Evolutionary conservation across 371 early-diverging fungal genomes (phyloP), one percentile per base, ranked within the genome.

Genomic region (Dichotomocladium elegans): DNA sequence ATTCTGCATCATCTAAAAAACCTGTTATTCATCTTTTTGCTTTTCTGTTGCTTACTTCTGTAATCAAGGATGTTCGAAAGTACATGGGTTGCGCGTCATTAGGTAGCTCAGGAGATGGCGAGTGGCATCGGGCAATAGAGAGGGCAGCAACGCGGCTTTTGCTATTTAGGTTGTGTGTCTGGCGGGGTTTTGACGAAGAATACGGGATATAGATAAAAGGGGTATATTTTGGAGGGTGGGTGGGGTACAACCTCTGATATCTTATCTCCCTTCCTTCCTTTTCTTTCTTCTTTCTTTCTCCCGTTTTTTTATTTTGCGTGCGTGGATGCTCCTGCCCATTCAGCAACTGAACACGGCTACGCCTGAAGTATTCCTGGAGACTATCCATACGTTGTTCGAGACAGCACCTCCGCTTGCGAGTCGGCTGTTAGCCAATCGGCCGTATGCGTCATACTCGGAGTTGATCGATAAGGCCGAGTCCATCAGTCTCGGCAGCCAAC

Each of bases 341-440:
- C 68, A 80, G 41, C 72, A 85, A 63, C 74, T 90, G 52, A 94
- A 92, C 77, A 68, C 59, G 4, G 70, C 71, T 31, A 34, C 78
- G 1, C 53, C 66, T 29, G 55, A 71, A 15, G 81, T 68, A 37
- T 90, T 94, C 61, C 58, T 79, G 19, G 51, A 67, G 14, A 72
- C 81, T 14, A 76, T 93, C 35, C 83, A 89, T 30, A 72, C 83
- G 24, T 80, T 93, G 31, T 95, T 93, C 58, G 94, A 95, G 74
- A 78, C 92, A 12, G 91, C 94, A 0, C 92, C 92, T 8, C 89
- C 92, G 31, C 80, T 95, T 21, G 88, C 91, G 24, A 51, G 74
- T 40, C 80, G 79, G 37, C 76, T 94, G 41, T 79, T 82, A 51
- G 77, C 81, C 43, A 66, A 70, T 15, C 82, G 89, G 8, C 92